Evolutionary conservation across 2,329 filamentous ascomycete genomes (phyloP).

Genomic region (Colletotrichum karsti): DNA sequence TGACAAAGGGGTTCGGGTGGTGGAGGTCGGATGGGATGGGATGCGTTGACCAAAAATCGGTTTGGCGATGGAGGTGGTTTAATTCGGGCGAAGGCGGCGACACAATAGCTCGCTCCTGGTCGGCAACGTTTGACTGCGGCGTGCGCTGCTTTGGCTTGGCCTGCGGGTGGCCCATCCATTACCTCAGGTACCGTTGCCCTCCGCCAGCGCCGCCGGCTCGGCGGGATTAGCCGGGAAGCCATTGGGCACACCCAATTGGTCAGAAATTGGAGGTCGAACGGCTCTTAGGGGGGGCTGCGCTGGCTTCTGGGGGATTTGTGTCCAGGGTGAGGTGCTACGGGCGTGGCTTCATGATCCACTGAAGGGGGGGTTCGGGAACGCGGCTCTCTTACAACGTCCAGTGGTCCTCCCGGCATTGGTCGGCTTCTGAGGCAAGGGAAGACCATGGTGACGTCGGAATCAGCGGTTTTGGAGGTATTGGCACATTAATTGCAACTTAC

Average conservation of each 20-base stretch:
- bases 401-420: background rate
- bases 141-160: background rate
- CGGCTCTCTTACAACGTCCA: background rate
- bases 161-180: background rate
- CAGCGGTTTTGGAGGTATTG: background rate
- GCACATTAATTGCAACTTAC: background rate
- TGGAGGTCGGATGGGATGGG: slow-evolving; percentile 10
- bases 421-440: background rate
- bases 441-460: background rate
- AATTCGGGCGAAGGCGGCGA: background rate
- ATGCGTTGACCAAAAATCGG: background rate
- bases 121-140: background rate
- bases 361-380: slow-evolving; percentile 12
- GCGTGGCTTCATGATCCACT: slow-evolving; percentile 10
- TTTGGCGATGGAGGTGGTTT: background rate
- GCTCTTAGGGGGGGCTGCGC: background rate
- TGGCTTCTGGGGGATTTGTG: background rate
- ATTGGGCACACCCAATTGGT: slow-evolving; percentile 15
- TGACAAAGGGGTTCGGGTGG: background rate
- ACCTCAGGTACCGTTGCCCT: slow-evolving; percentile 25
- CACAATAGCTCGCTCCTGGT: background rate
- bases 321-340: slow-evolving; percentile 5
- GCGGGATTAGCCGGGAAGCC: slow-evolving; percentile 28
- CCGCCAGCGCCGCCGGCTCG: slow-evolving; percentile 22
- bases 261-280: background rate